A percentile compares a stretch with the other conserved stretches of the same genome.
These are phyloP conservation scores for Panaeolus cyanescens DNA, from an alignment of 768 basidiomycete species.

Conservation along the genomic window DNA sequence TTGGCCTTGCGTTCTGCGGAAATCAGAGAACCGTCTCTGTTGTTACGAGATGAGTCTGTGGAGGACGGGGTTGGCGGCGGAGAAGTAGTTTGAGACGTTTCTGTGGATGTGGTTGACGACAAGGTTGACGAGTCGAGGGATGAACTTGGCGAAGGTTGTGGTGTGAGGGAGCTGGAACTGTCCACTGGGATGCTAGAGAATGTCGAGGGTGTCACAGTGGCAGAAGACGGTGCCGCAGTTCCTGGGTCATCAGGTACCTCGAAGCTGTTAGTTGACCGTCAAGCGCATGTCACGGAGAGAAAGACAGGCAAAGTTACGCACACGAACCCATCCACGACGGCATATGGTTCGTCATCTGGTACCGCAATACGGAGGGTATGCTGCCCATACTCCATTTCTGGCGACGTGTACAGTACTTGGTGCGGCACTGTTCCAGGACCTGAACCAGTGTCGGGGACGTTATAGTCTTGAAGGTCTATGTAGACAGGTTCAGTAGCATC, in stretches of 20 bases:
- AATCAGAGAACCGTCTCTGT: neutral
- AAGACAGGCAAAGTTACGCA: neutral
- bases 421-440: slow-evolving; percentile 2
- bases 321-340: neutral
- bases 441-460: neutral
- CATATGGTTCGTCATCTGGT: neutral
- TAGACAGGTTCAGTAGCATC: neutral
- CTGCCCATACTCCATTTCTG: neutral
- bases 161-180: neutral
- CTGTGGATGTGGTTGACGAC: no score
- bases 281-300: no score
- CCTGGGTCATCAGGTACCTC: neutral
- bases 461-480: slow-evolving; percentile 9
- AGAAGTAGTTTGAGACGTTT: no score
- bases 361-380: neutral
- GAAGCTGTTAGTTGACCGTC: no score
- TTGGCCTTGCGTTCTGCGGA: neutral
- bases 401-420: neutral
- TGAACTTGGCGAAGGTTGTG: no score
- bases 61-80: no score
- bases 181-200: neutral
- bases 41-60: no score
- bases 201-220: neutral
- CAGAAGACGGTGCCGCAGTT: neutral
- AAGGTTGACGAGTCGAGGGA: no score